Conservation (phyloP, 768 basidiomycete species). For the Termitomyces eurrhizus region DNA sequence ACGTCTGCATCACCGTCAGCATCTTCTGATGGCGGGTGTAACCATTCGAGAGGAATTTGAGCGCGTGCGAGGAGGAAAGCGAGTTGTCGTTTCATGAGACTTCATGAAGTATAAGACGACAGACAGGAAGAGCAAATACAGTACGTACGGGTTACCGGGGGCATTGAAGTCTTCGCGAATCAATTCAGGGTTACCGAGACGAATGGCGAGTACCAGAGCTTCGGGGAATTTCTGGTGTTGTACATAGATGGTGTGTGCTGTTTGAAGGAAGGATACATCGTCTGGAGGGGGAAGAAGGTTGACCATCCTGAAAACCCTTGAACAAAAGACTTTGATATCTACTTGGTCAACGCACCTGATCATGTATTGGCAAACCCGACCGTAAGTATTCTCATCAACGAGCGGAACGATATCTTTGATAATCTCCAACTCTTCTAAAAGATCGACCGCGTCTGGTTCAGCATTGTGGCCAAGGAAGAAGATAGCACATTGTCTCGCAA, state of each 20-base stretch:
- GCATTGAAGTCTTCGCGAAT: constrained; percentile 86
- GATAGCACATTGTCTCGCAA: constrained; percentile 80
- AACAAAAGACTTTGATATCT: not conserved
- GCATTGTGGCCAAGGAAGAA: constrained; percentile 94
- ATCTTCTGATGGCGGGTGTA: constrained; percentile 55
- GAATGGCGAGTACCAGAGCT: constrained; percentile 81
- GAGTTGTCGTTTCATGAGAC: constrained; percentile 91
- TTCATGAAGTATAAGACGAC: constrained; percentile 23
- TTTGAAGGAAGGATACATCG: constrained; percentile 82
- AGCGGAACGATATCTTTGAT: constrained; percentile 72
- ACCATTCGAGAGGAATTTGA: constrained; percentile 87
- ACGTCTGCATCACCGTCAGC: constrained; percentile 52
- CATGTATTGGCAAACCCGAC: constrained; percentile 94
- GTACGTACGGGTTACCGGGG: constrained; percentile 79
- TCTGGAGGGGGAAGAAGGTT: constrained; percentile 90
- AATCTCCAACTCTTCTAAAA: constrained; percentile 90
- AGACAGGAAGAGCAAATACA: not conserved
- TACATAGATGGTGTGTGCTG: constrained; percentile 87
- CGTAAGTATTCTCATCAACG: constrained; percentile 85
- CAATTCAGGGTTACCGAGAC: constrained; percentile 74
- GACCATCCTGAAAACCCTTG: constrained; percentile 56
- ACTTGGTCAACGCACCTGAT: constrained; percentile 56
- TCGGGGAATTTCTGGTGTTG: constrained; percentile 87
- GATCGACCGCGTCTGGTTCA: constrained; percentile 96
- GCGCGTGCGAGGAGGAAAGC: constrained; percentile 92